A percentile compares a stretch with the other conserved stretches of the same genome.
These are phyloP conservation scores for Termitomyces sp. DNA, from an alignment of 768 basidiomycete genomes.

Conservation along the genomic window DNA sequence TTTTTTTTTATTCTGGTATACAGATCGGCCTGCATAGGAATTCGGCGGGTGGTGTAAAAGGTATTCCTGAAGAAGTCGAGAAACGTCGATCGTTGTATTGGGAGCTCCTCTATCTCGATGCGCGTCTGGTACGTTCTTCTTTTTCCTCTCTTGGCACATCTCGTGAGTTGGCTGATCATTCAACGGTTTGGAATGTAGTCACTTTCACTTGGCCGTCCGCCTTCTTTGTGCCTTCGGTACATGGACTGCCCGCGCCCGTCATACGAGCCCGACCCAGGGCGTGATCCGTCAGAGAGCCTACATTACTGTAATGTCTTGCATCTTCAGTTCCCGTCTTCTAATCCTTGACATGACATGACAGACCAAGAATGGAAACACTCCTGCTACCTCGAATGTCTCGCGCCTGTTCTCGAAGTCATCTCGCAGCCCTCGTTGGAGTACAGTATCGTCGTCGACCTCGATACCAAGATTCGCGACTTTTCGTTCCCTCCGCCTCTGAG, in stretches of 20 bases:
- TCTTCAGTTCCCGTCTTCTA: neutral
- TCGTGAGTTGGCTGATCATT: neutral
- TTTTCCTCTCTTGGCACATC: slow-evolving; percentile 2
- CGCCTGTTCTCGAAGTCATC: slow-evolving; percentile 56
- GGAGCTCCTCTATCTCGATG: slow-evolving; percentile 66
- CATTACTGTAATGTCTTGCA: slow-evolving; percentile 36
- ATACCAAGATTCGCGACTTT: slow-evolving; percentile 59
- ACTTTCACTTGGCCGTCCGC: slow-evolving; percentile 64
- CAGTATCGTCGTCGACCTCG: slow-evolving; percentile 49
- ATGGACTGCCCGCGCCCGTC: slow-evolving; percentile 54
- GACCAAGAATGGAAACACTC: slow-evolving; percentile 73
- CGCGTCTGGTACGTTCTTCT: slow-evolving; percentile 44
- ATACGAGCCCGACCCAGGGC: slow-evolving; percentile 36
- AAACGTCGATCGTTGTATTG: slow-evolving; percentile 66
- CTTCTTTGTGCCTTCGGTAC: slow-evolving; percentile 57
- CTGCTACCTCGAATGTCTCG: slow-evolving; percentile 55
- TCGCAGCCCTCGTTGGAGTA: slow-evolving; percentile 52
- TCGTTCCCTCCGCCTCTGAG: slow-evolving; percentile 47
- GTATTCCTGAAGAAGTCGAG: slow-evolving; percentile 68
- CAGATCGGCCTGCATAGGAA: slow-evolving; percentile 33
- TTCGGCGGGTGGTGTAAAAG: slow-evolving; percentile 51
- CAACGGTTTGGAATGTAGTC: slow-evolving; percentile 30
- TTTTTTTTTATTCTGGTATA: neutral
- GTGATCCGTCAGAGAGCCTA: slow-evolving; percentile 31
- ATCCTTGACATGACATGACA: slow-evolving; percentile 19